Base-by-base conservation (phyloP, 805 yeast genomes). In the Schizosaccharomyces octosporus region DNA sequence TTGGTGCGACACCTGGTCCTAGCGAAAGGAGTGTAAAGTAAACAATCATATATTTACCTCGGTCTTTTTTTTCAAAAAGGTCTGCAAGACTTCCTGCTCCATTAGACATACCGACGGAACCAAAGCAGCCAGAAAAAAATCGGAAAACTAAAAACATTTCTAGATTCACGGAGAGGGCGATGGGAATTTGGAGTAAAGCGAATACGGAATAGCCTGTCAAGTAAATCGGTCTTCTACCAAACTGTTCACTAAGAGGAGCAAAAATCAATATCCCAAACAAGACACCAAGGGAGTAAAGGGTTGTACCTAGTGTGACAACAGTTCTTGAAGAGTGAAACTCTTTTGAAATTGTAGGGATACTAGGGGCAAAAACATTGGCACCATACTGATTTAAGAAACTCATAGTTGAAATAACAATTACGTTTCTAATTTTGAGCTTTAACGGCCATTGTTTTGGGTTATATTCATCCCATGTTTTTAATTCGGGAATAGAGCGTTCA, bases 31-130 rank as follows among this genome's bases (percentile, higher is more conserved):
- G 64, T 29, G 65, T 63, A 2, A 68, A 62, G 61, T 65, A 67
- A 9, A 65, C 55, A 60, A 62, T 61, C 69, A 67, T 67, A 5
- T 68, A 65, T 41, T 54, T 57, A n/a, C 66, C 66, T 3, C 64
- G 61, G 21, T 62, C 59, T 17, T 78, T 77, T 42, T 82, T 79
- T 24, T 75, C 78, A 82, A 89, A 87, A 59, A 87, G 71, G 72
- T 87, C 95, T 62, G 82, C 74, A 64, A 87, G 80, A 4, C 93
- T 82, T 64, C 95, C 96, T 61, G 89, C 87, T 13, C 87, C 90
- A 65, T 85, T 80, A 9, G 95, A 83, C 72, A 87, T 75, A 1
- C 89, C 87, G 2, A 93, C 94, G 1, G 89, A 81, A 1, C 93
- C 87, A 59, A 83, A 77, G 36, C 83, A 75, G 0, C 95, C 95